phyloP scores from a whole-genome alignment of 306 rosid species.

The Malus orientalis region DNA sequence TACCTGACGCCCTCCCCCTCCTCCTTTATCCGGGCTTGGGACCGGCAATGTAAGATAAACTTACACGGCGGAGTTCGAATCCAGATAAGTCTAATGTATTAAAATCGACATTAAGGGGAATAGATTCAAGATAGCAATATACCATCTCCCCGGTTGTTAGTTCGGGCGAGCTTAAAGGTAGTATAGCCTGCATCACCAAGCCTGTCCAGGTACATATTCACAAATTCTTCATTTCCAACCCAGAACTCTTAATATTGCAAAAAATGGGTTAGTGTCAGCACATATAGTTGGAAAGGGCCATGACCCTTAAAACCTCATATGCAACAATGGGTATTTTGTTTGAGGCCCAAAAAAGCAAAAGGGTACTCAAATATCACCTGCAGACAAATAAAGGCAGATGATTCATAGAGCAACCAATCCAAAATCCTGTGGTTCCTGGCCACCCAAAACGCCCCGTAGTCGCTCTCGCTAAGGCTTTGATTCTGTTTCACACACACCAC shows the following conservation, averaged over 20 bases:
- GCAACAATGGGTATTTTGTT: not conserved
- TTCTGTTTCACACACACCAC: conserved; percentile 46
- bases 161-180: conserved; percentile 73
- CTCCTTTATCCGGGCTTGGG: too few relatives aligned
- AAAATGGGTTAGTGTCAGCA: conserved; percentile 8
- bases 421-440: conserved; percentile 62
- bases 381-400: conserved; percentile 74
- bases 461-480: conserved; percentile 60
- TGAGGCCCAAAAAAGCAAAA: not conserved
- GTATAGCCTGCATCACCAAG: conserved; percentile 74
- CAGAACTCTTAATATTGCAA: conserved; percentile 64
- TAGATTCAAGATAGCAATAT: not conserved
- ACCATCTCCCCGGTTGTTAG: conserved; percentile 98
- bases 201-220: conserved; percentile 61
- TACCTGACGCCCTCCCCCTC: too few relatives aligned
- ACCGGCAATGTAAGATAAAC: too few relatives aligned
- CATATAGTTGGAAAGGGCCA: not conserved
- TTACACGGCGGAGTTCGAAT: too few relatives aligned
- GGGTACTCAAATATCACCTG: conserved; percentile 41
- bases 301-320: not conserved
- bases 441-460: conserved; percentile 52
- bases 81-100: not conserved
- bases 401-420: conserved; percentile 58
- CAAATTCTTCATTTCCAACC: conserved; percentile 91
- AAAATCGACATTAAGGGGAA: not conserved